Percentiles rank a stretch among this genome's conserved stretches.
Conservation (phyloP, 192 early-diverging fungal species). For the Coemansia sp. region DNA sequence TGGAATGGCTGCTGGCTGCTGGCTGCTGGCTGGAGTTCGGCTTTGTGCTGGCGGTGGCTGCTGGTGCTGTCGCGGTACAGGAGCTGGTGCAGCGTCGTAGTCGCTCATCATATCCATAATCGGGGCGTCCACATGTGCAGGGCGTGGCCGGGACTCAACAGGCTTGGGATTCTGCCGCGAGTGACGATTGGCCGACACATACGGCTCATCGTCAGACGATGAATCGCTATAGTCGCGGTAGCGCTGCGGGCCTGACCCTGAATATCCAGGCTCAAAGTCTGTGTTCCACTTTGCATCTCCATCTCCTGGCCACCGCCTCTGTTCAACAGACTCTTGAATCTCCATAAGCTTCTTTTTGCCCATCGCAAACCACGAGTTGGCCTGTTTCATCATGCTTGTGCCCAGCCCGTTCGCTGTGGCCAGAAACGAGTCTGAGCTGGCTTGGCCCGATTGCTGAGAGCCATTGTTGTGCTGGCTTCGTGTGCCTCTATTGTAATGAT, state of each 20-base stretch:
- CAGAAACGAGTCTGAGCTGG: constrained; percentile 36
- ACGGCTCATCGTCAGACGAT: constrained; percentile 30
- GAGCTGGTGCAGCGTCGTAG: not conserved
- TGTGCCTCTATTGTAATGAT: too few species aligned
- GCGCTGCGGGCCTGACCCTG: constrained; percentile 14
- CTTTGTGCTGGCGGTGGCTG: not conserved
- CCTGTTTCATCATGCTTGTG: constrained; percentile 50
- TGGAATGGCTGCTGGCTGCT: constrained; percentile 10
- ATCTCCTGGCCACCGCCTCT: constrained; percentile 22
- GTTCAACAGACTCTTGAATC: constrained; percentile 46
- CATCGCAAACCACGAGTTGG: constrained; percentile 53
- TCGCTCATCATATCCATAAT: constrained; percentile 14
- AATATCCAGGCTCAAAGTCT: constrained; percentile 4
- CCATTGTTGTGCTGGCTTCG: too few species aligned
- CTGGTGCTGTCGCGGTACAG: not conserved
- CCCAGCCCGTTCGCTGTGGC: constrained; percentile 54
- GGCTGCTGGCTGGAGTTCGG: not conserved
- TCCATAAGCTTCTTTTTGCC: constrained; percentile 56
- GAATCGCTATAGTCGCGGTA: constrained; percentile 38
- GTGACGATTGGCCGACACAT: constrained; percentile 34
- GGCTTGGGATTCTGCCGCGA: not conserved
- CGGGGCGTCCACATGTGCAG: not conserved
- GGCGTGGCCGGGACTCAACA: not conserved
- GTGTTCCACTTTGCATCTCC: constrained; percentile 4
- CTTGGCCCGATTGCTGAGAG: not conserved